Percentiles rank a stretch among this genome's conserved stretches.
These are phyloP conservation scores for Leccinum fallax DNA, from an alignment of 1,284 basidiomycete genomes.

Conservation along the genomic window DNA sequence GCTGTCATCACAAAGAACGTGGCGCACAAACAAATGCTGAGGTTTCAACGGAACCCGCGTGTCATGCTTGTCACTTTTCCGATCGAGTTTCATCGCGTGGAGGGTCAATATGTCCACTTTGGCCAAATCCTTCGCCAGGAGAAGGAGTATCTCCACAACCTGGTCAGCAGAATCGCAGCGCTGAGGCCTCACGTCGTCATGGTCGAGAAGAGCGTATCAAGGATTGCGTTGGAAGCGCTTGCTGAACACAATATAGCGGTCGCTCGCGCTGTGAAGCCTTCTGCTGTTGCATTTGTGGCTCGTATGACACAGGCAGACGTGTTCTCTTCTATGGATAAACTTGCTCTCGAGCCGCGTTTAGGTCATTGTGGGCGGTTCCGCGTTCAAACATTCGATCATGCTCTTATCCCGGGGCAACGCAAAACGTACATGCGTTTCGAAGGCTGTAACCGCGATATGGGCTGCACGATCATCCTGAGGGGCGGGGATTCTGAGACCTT, in stretches of 20 bases:
- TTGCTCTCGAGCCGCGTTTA: conserved; percentile 87
- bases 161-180: conserved; percentile 88
- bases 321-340: conserved; percentile 93
- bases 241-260: conserved; percentile 89
- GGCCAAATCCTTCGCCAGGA: conserved; percentile 94
- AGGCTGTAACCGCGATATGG: conserved; percentile 89
- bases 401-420: conserved; percentile 84
- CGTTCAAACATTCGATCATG: conserved; percentile 94
- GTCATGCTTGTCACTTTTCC: conserved; percentile 97
- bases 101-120: conserved; percentile 93
- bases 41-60: conserved; percentile 75
- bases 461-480: conserved; percentile 91
- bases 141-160: conserved; percentile 89
- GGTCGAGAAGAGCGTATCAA: conserved; percentile 90
- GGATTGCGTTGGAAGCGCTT: conserved; percentile 90
- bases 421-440: conserved; percentile 87
- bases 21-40: conserved; percentile 88
- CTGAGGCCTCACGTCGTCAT: conserved; percentile 92
- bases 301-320: conserved; percentile 96
- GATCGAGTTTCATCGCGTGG: conserved; percentile 92
- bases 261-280: conserved; percentile 87
- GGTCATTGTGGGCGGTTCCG: conserved; percentile 90
- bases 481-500: conserved; percentile 86
- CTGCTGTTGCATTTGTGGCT: conserved; percentile 85
- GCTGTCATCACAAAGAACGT: conserved; percentile 98